Conservation (phyloP, 352 stramenopile species). For the Phytophthora cryptogea region DNA sequence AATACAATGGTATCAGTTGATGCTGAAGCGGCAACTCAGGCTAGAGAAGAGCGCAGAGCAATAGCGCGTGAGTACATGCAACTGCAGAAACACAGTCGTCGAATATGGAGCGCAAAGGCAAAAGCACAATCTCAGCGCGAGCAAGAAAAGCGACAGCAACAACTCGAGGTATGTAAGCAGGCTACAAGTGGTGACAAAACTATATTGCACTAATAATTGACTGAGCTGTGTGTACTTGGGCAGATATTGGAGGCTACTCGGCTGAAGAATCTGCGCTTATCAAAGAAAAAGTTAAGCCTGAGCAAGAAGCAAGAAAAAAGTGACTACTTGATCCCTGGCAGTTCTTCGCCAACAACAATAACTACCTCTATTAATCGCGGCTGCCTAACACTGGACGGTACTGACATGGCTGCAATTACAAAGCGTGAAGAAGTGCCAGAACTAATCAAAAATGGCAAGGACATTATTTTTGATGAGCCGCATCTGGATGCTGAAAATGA, state of each 20-base stretch:
- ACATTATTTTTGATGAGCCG: constrained; percentile 11
- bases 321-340: neutral
- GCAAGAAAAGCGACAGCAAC: constrained; percentile 44
- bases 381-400: neutral
- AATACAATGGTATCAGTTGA: neutral
- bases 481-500: constrained; percentile 27
- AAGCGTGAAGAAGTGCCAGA: neutral
- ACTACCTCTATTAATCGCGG: neutral
- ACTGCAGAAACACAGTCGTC: constrained; percentile 59
- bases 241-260: constrained; percentile 36
- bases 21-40: constrained; percentile 16
- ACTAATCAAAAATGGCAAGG: constrained; percentile 1
- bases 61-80: constrained; percentile 71
- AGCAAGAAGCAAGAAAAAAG: constrained; percentile 7
- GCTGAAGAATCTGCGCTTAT: constrained; percentile 32
- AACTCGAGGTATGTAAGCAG: constrained; percentile 47
- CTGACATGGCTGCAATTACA: neutral
- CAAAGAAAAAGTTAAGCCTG: constrained; percentile 14
- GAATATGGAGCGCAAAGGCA: constrained; percentile 36
- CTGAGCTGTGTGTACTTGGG: neutral
- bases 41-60: constrained; percentile 50
- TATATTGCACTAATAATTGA: neutral
- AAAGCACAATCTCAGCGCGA: constrained; percentile 44
- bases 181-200: neutral
- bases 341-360: neutral